A percentile compares a stretch with the other conserved stretches of the same genome.
These are phyloP conservation scores for Sclerospora graminicola DNA, from an alignment of 352 stramenopile genomes.

Conservation along the genomic window DNA sequence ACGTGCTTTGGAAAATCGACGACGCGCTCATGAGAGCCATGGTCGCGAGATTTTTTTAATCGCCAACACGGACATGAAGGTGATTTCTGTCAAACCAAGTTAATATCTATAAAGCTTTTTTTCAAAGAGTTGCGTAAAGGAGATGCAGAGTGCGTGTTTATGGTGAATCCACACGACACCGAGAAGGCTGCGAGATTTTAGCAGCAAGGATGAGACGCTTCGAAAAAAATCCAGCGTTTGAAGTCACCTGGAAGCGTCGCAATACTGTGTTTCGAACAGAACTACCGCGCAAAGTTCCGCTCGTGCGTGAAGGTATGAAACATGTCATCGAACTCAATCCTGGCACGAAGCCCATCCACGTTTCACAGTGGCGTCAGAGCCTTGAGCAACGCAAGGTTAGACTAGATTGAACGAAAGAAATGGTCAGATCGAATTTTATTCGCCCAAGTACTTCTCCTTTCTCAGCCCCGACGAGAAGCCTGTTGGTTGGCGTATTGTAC, in stretches of 20 bases:
- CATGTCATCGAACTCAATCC: constrained; percentile 2
- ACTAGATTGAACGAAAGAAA: background rate
- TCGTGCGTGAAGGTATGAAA: constrained; percentile 1
- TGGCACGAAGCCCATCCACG: constrained; percentile 1
- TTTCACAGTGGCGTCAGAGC: constrained; percentile 2
- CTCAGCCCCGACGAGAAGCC: background rate
- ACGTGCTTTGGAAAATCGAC: background rate
- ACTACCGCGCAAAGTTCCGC: background rate
- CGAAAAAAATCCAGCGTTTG: constrained; percentile 1
- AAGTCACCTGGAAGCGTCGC: background rate
- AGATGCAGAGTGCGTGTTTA: constrained; percentile 1
- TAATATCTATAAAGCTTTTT: background rate
- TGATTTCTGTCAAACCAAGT: background rate
- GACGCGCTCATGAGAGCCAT: background rate
- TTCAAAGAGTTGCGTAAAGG: background rate
- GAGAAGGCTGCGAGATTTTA: constrained; percentile 4
- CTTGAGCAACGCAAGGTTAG: background rate
- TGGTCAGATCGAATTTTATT: background rate
- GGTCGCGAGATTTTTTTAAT: constrained; percentile 1
- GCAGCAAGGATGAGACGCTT: constrained; percentile 1
- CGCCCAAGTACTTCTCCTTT: background rate
- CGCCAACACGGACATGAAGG: background rate
- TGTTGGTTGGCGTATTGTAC: constrained; percentile 5
- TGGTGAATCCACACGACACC: constrained; percentile 1
- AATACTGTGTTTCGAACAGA: constrained; percentile 2